Evolutionary conservation across 768 basidiomycete species (phyloP).

Genomic region (Hygrocybe coccinea): DNA sequence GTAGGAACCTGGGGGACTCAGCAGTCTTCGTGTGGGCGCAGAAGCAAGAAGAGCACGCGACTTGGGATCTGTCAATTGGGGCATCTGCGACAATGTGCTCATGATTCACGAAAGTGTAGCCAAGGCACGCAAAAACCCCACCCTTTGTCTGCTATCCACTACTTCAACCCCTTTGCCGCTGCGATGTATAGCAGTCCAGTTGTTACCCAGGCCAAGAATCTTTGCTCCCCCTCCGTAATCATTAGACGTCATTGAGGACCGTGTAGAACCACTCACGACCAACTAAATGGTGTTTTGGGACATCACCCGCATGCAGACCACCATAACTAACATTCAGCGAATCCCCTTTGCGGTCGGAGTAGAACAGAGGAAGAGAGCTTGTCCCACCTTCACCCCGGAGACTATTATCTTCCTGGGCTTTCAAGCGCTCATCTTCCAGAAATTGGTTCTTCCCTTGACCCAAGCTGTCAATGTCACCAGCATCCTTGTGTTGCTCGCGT

Average conservation of each 20-base stretch:
- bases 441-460: not conserved
- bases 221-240: conserved; percentile 51
- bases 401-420: conserved; percentile 23
- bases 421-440: conserved; percentile 14
- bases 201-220: conserved; percentile 56
- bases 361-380: conserved; percentile 42
- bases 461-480: not conserved
- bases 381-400: conserved; percentile 4
- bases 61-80: conserved; percentile 53
- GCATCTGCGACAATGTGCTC: conserved; percentile 28
- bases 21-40: conserved; percentile 48
- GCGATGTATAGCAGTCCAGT: conserved; percentile 44
- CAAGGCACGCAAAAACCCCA: conserved; percentile 17
- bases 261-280: conserved; percentile 42
- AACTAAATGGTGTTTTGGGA: conserved; percentile 61
- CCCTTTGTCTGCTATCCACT: conserved; percentile 40
- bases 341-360: conserved; percentile 66
- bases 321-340: conserved; percentile 62
- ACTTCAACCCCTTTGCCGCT: conserved; percentile 56
- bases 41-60: conserved; percentile 51
- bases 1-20: conserved; percentile 32
- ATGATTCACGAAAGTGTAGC: conserved; percentile 1
- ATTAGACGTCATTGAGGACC: conserved; percentile 42
- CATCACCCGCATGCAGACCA: conserved; percentile 52
- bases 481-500: conserved; percentile 20